Percentiles rank a stretch among this genome's conserved stretches.
These are phyloP conservation scores for Phytophthora litchii DNA, from an alignment of 352 stramenopile species.

Conservation along the genomic window DNA sequence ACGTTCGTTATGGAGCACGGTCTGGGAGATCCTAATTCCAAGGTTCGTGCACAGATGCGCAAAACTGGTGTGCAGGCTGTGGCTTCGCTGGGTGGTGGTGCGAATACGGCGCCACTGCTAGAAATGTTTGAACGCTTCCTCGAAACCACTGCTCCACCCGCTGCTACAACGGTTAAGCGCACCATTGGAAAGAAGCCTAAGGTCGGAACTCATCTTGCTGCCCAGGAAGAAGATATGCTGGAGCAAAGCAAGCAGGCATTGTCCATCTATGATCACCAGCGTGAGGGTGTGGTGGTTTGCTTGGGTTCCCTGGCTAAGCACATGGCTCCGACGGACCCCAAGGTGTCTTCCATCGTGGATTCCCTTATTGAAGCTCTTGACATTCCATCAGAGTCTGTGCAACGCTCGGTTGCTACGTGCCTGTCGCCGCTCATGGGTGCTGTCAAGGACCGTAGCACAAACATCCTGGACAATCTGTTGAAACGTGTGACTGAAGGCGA, in stretches of 20 bases:
- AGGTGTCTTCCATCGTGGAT: conserved; percentile 89
- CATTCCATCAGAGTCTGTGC: conserved; percentile 94
- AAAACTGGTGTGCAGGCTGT: conserved; percentile 86
- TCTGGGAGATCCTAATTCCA: conserved; percentile 69
- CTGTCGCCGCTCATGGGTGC: conserved; percentile 89
- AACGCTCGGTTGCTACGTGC: conserved; percentile 91
- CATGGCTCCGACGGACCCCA: conserved; percentile 89
- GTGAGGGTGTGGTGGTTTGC: conserved; percentile 91
- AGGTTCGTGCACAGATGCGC: conserved; percentile 83
- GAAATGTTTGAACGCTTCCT: conserved; percentile 80
- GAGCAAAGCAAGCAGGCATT: conserved; percentile 42
- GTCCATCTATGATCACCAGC: conserved; percentile 85
- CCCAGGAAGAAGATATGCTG: conserved; percentile 40
- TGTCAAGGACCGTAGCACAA: conserved; percentile 75
- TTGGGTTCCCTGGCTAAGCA: conserved; percentile 90
- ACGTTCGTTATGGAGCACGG: conserved; percentile 86
- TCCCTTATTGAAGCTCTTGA: conserved; percentile 86
- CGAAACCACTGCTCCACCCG: conserved; percentile 52
- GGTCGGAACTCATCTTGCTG: conserved; percentile 29
- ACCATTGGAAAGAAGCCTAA: conserved; percentile 40
- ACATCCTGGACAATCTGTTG: conserved; percentile 80
- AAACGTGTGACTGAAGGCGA: conserved; percentile 71
- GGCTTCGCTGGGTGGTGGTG: conserved; percentile 62
- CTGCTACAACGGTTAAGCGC: conserved; percentile 8
- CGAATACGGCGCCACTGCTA: conserved; percentile 71